Percentiles rank a stretch among this genome's conserved stretches.
Conservation (phyloP, 2,329 filamentous ascomycete genomes). For the Fusarium beomiforme region DNA sequence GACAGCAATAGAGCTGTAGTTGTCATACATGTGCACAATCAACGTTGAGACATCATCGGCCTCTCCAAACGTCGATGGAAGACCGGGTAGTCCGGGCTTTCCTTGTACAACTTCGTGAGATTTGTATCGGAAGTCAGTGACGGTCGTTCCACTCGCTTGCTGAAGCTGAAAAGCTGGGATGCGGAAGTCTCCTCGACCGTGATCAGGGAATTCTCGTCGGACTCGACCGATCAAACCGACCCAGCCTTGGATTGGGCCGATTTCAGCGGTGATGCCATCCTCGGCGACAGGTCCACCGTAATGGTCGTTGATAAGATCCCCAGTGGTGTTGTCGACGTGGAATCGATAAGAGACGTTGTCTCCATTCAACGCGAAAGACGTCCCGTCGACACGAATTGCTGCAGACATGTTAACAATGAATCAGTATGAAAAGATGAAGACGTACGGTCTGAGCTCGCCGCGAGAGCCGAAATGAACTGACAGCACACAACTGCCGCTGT, state of each 20-base stretch:
- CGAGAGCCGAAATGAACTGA: not conserved
- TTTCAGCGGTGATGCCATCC: constrained; percentile 49
- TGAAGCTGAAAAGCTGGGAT: constrained; percentile 69
- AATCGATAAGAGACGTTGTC: constrained; percentile 69
- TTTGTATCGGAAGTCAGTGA: constrained; percentile 67
- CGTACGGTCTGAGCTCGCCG: not conserved
- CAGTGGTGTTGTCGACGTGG: constrained; percentile 65
- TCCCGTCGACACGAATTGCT: constrained; percentile 64
- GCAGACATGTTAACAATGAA: not conserved
- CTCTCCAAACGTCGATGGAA: constrained; percentile 68
- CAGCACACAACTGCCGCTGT: not conserved
- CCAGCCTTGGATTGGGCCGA: constrained; percentile 47
- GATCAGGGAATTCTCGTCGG: constrained; percentile 73
- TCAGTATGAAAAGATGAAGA: not conserved
- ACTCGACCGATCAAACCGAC: constrained; percentile 65
- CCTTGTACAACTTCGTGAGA: constrained; percentile 64
- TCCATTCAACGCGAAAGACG: constrained; percentile 67
- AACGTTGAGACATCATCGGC: constrained; percentile 67
- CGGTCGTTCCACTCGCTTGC: constrained; percentile 66
- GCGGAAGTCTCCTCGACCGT: constrained; percentile 72
- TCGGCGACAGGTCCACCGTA: constrained; percentile 68
- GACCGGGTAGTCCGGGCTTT: constrained; percentile 64
- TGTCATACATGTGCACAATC: constrained; percentile 68
- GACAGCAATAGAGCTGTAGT: constrained; percentile 65
- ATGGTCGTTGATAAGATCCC: constrained; percentile 69